Base-by-base conservation (phyloP, 2,329 filamentous ascomycete species). In the Colletotrichum filicis region DNA sequence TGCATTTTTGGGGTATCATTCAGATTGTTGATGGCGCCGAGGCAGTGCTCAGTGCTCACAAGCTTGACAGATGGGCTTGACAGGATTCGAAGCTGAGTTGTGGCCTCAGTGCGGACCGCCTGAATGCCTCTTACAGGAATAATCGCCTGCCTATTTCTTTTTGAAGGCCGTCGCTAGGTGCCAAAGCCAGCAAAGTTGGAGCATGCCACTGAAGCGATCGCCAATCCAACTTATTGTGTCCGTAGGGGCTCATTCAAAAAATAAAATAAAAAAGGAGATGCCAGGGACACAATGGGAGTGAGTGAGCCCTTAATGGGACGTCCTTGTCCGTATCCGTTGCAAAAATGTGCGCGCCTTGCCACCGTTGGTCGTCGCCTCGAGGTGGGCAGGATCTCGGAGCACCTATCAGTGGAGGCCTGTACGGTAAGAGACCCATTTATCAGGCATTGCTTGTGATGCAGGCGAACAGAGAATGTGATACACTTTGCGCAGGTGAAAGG, bases 401-500 rank as follows among this genome's bases (percentile, higher is more conserved):
- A 30, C 53, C 19, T 5, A 42, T 42, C 37, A 19, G 37, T 42
- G 26, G 52, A 59, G 55, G 58, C 53, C 49, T 37, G 65, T 53
- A 42, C 53, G 53, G 53, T 59, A 72, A 56, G 42, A 55, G 53
- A 69, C 46, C 16, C 37, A 58, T 68, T 28, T 63, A 35, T 56
- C 28, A 60, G 60, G 46, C 60, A 65, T 37, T 59, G 22, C 30
- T 28, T 6, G 52, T 35, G 46, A 55, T 70, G 59, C 53, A 69
- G 30, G 60, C 11, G 24, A 61, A 42, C 7, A 30, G 55, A 35
- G 19, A 52, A 19, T 56, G 70, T 70, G 70, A 72, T 58, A 69
- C 69, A 69, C 24, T 57, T 42, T 12, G 53, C 14, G 58, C 37
- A 53, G 66, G 65, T 53, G 65, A 64, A 72, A 68, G 59, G 53